A percentile compares a stretch with the other conserved stretches of the same genome.
Evolutionary conservation across 2,329 filamentous ascomycete species (phyloP).

Genomic region (Fusarium penzigii): DNA sequence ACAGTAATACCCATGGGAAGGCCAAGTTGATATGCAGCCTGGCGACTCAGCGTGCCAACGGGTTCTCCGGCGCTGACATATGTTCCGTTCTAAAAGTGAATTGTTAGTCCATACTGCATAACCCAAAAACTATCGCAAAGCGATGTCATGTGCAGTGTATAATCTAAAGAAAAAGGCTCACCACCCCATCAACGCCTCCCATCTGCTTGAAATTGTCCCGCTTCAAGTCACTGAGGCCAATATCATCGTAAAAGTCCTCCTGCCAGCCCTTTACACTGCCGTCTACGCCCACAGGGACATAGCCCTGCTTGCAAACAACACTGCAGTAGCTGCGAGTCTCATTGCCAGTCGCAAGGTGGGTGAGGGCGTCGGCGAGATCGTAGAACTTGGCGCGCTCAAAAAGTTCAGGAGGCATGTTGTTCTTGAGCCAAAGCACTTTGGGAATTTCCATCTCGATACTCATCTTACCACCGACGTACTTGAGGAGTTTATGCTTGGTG

Average conservation of each 20-base stretch:
- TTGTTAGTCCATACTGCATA: conserved; percentile 12
- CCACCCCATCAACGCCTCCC: conserved; percentile 92
- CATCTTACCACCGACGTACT: conserved; percentile 97
- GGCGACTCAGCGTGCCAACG: conserved; percentile 81
- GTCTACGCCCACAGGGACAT: conserved; percentile 93
- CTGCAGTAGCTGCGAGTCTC: conserved; percentile 94
- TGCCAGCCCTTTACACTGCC: conserved; percentile 98
- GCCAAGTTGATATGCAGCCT: conserved; percentile 80
- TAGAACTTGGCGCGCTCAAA: conserved; percentile 97
- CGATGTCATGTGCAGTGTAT: conserved; percentile 3
- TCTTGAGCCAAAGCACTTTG: conserved; percentile 98
- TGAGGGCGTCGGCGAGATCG: conserved; percentile 88
- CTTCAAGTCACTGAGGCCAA: conserved; percentile 82
- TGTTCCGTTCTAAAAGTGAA: conserved; percentile 71
- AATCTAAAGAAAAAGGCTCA: conserved; percentile 53
- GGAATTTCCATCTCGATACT: conserved; percentile 99
- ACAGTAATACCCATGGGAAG: conserved; percentile 86
- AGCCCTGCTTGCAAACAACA: conserved; percentile 96
- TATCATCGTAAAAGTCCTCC: conserved; percentile 84
- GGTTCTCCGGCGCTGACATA: conserved; percentile 92
- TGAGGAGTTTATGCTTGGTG: conserved; percentile 87
- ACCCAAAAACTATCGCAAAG: background rate
- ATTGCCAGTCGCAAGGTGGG: conserved; percentile 88
- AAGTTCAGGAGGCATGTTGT: conserved; percentile 89
- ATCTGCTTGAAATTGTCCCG: conserved; percentile 90